Evolutionary conservation across 2,329 filamentous ascomycete species (phyloP), one percentile per base, ranked within the genome.

Genomic region (Fusarium cicatricum): DNA sequence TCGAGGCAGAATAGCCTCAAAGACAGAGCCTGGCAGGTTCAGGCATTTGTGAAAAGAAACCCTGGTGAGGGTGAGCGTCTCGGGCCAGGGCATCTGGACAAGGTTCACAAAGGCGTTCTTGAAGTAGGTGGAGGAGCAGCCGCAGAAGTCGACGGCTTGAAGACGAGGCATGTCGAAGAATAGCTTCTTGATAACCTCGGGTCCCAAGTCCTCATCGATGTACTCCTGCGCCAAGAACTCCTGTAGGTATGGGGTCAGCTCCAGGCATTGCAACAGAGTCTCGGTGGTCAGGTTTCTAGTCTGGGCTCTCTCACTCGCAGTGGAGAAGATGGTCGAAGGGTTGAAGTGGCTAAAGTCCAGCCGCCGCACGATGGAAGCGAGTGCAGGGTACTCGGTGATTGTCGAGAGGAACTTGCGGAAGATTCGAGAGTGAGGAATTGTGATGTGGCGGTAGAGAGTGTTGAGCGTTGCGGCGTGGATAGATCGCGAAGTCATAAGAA

Each of bases 341-440:
- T 91, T 93, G 76, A 93, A 93, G 78, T 93, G 90, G 59, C 90
- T 92, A 69, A 95, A 93, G 76, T 95, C 91, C 39, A 94, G 78
- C 44, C 91, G 88, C 53, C 89, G 86, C 38, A 94, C 90, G 66
- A 93, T 86, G 34, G 86, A 88, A 39, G 90, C 91, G 48, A 93
- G 80, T 9, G 86, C 80, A 2, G 86, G 84, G 71, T 92, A 87
- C 54, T 83, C 77, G 39, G 80, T 78, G 62, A 94, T 80, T 68
- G 91, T 90, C 53, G 81, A 80, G 42, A 92, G 82, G 65, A 92
- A 91, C 75, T 94, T 94, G 70, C 87, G 87, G 77, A 93, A 95
- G 71, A 92, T 91, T 56, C 87, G 81, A 21, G 91, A 94, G 78
- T 93, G 90, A 6, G 91, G 90, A 64, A 94, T 89, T 37, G 90